Percentiles rank a stretch among this genome's conserved stretches.
phyloP scores from a whole-genome alignment of 108 stramenopile species.

The Mayamaea pseudoterrestris region DNA sequence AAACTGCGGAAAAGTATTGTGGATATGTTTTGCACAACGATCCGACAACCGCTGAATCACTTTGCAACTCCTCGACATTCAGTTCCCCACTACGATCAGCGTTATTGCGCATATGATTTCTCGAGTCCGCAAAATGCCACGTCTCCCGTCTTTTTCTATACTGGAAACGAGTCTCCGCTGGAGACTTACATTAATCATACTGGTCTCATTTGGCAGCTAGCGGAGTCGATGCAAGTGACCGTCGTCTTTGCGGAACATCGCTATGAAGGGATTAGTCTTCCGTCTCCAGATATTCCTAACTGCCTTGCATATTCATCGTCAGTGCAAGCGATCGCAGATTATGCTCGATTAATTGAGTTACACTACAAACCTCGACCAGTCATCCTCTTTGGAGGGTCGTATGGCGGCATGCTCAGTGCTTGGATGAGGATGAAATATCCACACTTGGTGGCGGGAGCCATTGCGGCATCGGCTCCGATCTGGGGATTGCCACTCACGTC shows the following conservation, averaged over 20 bases:
- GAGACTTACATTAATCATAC: conserved; percentile 77
- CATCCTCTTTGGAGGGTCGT: conserved; percentile 81
- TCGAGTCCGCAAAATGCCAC: conserved; percentile 1
- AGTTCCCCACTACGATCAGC: conserved; percentile 22
- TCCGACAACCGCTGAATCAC: conserved; percentile 50
- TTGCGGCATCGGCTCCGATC: conserved; percentile 69
- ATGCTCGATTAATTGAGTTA: conserved; percentile 43
- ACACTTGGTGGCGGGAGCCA: conserved; percentile 58
- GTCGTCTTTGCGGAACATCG: conserved; percentile 88
- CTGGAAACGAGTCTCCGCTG: conserved; percentile 80
- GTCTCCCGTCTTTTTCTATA: conserved; percentile 66
- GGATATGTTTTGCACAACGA: too few relatives aligned
- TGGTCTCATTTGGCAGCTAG: conserved; percentile 87
- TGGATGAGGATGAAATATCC: conserved; percentile 88
- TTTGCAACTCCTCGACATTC: conserved; percentile 24
- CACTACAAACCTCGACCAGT: conserved; percentile 22
- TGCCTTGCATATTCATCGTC: conserved; percentile 34
- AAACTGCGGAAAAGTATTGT: too few relatives aligned
- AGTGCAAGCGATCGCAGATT: conserved; percentile 78
- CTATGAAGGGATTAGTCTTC: conserved; percentile 65
- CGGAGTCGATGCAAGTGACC: conserved; percentile 43
- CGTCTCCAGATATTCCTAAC: conserved; percentile 5
- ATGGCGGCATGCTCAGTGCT: conserved; percentile 87
- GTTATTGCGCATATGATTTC: conserved; percentile 30
- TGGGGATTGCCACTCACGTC: conserved; percentile 16